phyloP scores from a whole-genome alignment of 257 asterid species.

The Scutellaria baicalensis region DNA sequence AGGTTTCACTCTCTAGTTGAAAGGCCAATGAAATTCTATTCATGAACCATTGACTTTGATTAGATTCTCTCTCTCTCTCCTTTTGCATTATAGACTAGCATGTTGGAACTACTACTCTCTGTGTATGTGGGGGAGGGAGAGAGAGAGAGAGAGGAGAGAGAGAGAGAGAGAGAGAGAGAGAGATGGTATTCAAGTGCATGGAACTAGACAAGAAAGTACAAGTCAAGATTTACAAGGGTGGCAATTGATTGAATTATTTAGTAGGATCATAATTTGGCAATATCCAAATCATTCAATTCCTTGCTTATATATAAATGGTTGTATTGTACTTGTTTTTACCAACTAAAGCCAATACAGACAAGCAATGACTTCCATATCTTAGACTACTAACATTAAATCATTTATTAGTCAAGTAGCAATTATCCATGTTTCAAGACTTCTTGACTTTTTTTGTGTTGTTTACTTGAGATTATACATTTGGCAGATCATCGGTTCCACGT shows the following conservation, averaged over 20 bases:
- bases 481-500: too few relatives aligned
- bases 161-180: background rate
- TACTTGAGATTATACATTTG: too few relatives aligned
- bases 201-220: background rate
- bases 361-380: background rate
- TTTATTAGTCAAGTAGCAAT: too few relatives aligned
- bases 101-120: too few relatives aligned
- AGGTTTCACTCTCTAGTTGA: background rate
- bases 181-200: background rate
- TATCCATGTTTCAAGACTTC: too few relatives aligned
- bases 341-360: slow-evolving; percentile 14
- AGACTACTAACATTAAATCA: background rate
- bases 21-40: background rate
- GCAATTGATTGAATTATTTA: slow-evolving; percentile 1
- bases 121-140: background rate
- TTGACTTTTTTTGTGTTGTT: too few relatives aligned
- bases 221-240: slow-evolving; percentile 7
- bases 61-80: background rate
- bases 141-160: background rate
- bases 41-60: background rate
- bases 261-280: background rate
- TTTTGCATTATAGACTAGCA: background rate
- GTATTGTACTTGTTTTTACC: background rate
- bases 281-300: slow-evolving; percentile 16
- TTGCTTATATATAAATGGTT: slow-evolving; percentile 12